These are phyloP conservation scores for Capsicum chinense DNA, from an alignment of 257 asterid species.

Conservation along the genomic window DNA sequence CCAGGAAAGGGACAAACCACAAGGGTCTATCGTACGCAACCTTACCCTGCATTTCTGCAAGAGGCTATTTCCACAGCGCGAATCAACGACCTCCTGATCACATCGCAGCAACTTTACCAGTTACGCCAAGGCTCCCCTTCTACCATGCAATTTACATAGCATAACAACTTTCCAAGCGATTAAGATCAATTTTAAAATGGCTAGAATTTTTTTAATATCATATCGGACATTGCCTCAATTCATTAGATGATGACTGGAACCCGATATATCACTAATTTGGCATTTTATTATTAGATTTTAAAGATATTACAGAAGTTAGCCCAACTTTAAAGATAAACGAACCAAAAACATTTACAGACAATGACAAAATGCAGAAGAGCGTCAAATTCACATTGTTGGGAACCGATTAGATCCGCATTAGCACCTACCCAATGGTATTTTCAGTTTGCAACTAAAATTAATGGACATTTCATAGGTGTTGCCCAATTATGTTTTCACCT, in stretches of 20 bases:
- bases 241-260: conserved; percentile 11
- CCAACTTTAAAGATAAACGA: neutral
- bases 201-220: neutral
- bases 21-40: too few relatives aligned
- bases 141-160: neutral
- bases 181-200: neutral
- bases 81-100: too few relatives aligned
- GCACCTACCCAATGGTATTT: neutral
- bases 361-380: conserved; percentile 15
- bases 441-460: neutral
- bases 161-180: neutral
- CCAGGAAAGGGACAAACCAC: too few relatives aligned
- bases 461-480: neutral
- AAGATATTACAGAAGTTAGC: neutral
- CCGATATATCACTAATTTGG: neutral
- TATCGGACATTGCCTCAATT: neutral
- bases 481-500: neutral
- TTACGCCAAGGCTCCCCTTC: too few relatives aligned
- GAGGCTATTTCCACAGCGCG: too few relatives aligned
- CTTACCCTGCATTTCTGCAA: too few relatives aligned
- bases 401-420: neutral
- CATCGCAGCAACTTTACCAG: too few relatives aligned
- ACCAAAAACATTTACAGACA: neutral
- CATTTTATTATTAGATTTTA: neutral
- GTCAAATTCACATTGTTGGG: neutral